Evolutionary conservation across 495 filamentous ascomycete species (phyloP).

Genomic region (Aspergillus conjunctus): DNA sequence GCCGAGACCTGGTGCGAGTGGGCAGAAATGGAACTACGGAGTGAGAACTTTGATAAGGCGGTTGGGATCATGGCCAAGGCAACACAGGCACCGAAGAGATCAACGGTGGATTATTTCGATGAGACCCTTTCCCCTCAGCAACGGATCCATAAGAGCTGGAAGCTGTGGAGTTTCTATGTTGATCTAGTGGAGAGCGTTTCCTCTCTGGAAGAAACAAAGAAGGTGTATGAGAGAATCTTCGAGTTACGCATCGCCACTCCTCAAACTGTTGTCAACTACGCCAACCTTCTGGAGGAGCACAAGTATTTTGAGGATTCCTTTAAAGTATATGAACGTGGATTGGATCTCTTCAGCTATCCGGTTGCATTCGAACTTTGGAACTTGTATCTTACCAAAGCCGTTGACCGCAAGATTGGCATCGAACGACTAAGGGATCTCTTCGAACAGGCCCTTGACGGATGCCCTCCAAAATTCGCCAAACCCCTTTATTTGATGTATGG

Average conservation of each 20-base stretch:
- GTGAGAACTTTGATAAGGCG: slow-evolving; percentile 93
- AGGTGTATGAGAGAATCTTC: slow-evolving; percentile 96
- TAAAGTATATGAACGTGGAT: slow-evolving; percentile 93
- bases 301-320: slow-evolving; percentile 97
- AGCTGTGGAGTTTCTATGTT: slow-evolving; percentile 99
- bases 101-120: slow-evolving; percentile 97
- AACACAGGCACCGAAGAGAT: slow-evolving; percentile 90
- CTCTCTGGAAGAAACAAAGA: slow-evolving; percentile 87
- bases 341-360: slow-evolving; percentile 96
- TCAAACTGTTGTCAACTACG: slow-evolving; percentile 98
- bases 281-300: slow-evolving; percentile 92
- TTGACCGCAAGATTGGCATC: slow-evolving; percentile 92
- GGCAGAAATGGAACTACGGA: slow-evolving; percentile 96
- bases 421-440: slow-evolving; percentile 94
- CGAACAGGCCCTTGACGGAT: slow-evolving; percentile 94
- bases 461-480: slow-evolving; percentile 95
- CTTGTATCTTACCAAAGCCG: slow-evolving; percentile 94
- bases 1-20: slow-evolving; percentile 99
- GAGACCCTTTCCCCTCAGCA: slow-evolving; percentile 93
- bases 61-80: slow-evolving; percentile 97
- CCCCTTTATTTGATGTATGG: slow-evolving; percentile 97
- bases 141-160: slow-evolving; percentile 98
- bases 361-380: slow-evolving; percentile 99
- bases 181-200: slow-evolving; percentile 95
- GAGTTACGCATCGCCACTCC: slow-evolving; percentile 97